Base-by-base conservation (phyloP, 1,284 basidiomycete species). In the Sporisorium reilianum region DNA sequence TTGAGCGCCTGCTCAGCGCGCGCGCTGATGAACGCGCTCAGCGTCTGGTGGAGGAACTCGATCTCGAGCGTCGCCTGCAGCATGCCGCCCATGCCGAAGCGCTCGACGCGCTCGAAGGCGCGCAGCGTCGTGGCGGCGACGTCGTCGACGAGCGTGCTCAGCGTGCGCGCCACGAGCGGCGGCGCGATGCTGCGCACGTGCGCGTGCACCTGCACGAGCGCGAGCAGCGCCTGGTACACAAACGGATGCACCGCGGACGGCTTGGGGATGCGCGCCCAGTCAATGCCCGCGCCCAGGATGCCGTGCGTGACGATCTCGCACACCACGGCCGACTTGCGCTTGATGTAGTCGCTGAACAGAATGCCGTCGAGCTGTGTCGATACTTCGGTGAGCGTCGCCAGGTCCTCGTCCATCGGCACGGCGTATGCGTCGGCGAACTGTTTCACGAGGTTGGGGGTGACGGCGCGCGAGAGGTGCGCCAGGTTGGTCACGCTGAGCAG, bases 81-180 rank as follows among this genome's bases (percentile, higher is more conserved):
- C 97, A 99, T 99, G 12, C 97, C 97, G 48, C 97, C 97, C 90
- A 97, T 97, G 18, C 96, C 95, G 81, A 97, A 97, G 41, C 90
- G 89, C 75, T 90, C 90, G 32, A 99, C 90, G 84, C 93, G 90
- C 68, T 89, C 89, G 89, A 99, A 97, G 81, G 91, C 92, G 8
- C 88, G 88, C 57, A 97, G 86, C 0, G 94, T 92, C 75, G 94
- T 92, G 8, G 90, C 88, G 5, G 94, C 92, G 16, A 97, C 87
- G 66, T 92, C 90, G 66, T 95, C 92, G 11, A 96, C 91, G 9
- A 99, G 88, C 8, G 90, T 88, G 65, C 90, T 90, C 45, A 99
- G 87, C n/a, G 91, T 91, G 26, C 95, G 90, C 41, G 92, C 89
- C 22, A 98, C 89, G 25, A 97, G 89, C 2, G 78, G 77, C 48